A percentile compares a stretch with the other conserved stretches of the same genome.
phyloP scores from a whole-genome alignment of 768 basidiomycete species.

The Pholiota microspora region DNA sequence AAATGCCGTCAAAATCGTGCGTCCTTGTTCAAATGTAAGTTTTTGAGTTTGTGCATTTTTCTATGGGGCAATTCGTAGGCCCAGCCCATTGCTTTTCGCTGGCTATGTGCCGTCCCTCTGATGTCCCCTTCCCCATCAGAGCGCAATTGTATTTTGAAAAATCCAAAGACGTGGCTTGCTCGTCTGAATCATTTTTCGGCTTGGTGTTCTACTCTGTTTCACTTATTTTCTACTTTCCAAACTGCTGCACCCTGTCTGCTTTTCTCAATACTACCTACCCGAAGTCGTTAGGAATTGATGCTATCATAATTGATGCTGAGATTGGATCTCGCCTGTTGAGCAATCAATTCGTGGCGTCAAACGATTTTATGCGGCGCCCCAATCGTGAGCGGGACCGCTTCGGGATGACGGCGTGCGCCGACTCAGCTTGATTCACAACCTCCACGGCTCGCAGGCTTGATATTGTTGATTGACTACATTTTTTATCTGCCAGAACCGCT shows the following conservation, averaged over 20 bases:
- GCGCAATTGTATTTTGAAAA: too few relatives aligned
- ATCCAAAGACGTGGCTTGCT: too few relatives aligned
- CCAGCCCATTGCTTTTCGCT: too few relatives aligned
- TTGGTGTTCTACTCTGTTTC: background rate
- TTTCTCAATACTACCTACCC: background rate
- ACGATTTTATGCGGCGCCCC: background rate
- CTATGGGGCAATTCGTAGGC: too few relatives aligned
- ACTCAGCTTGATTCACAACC: background rate
- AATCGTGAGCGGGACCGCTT: background rate
- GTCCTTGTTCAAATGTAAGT: too few relatives aligned
- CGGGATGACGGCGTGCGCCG: background rate
- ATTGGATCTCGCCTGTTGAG: constrained; percentile 1
- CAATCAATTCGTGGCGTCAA: constrained; percentile 3
- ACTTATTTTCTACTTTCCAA: background rate
- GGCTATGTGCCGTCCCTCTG: too few relatives aligned
- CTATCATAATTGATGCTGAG: constrained; percentile 1
- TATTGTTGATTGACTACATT: background rate
- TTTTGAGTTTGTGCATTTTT: too few relatives aligned
- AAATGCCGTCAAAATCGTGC: too few relatives aligned
- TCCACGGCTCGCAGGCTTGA: background rate
- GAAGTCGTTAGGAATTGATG: constrained; percentile 1
- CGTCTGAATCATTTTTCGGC: background rate
- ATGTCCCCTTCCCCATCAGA: too few relatives aligned
- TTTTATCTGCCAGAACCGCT: background rate
- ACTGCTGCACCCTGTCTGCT: background rate